Evolutionary conservation across 768 basidiomycete species (phyloP).

Genomic region (Lactarius sanguifluus): DNA sequence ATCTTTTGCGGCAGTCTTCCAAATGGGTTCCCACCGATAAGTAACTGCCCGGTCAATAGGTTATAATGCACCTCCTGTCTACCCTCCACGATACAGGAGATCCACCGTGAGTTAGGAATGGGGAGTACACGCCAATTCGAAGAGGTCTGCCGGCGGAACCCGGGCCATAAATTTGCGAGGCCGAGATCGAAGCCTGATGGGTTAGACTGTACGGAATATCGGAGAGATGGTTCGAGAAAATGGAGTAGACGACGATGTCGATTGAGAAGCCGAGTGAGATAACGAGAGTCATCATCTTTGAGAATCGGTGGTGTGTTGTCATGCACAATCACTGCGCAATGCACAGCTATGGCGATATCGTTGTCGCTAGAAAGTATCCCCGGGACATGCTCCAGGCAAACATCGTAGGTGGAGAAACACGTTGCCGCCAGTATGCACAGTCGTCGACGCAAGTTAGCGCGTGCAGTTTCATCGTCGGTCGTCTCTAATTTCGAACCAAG

Average conservation of each 20-base stretch:
- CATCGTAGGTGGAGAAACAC: constrained; percentile 12
- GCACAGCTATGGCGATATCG: constrained; percentile 16
- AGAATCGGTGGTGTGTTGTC: constrained; percentile 6
- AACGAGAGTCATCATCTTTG: background rate
- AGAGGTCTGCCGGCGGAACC: constrained; percentile 3
- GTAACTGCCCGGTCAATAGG: constrained; percentile 4
- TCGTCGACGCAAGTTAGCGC: background rate
- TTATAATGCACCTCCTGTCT: constrained; percentile 12
- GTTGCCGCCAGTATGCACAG: constrained; percentile 15
- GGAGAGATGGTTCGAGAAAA: background rate
- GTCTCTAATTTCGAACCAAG: background rate
- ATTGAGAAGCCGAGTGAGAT: constrained; percentile 8
- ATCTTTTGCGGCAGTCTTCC: constrained; percentile 12
- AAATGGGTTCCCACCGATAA: constrained; percentile 1
- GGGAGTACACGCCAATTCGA: constrained; percentile 17
- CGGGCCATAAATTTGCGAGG: constrained; percentile 8
- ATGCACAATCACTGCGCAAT: constrained; percentile 18
- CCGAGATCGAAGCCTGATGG: background rate
- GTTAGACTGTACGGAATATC: background rate
- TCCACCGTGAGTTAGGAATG: constrained; percentile 17
- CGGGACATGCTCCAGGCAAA: background rate
- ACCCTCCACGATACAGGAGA: background rate
- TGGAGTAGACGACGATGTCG: constrained; percentile 5
- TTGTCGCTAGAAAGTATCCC: background rate
- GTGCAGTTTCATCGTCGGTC: background rate